phyloP scores from a whole-genome alignment of 2,329 filamentous ascomycete species.

The Colletotrichum sp. region DNA sequence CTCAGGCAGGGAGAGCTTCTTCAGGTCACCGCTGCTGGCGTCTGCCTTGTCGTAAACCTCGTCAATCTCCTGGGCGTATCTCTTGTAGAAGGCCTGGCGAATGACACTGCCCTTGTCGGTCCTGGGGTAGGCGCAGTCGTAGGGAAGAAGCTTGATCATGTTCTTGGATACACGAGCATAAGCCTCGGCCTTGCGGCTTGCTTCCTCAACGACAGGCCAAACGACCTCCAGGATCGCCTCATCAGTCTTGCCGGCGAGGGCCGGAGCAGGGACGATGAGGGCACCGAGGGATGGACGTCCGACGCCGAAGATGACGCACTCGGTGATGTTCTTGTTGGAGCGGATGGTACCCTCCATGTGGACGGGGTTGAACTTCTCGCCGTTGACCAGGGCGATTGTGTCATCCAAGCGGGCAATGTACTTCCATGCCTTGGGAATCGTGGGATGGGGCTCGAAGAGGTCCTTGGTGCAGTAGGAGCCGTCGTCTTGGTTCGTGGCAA shows the following conservation, averaged over 20 bases:
- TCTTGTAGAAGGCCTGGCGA: constrained; percentile 34
- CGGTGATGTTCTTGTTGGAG: constrained; percentile 46
- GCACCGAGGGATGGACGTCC: constrained; percentile 59
- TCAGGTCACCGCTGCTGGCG: constrained; percentile 18
- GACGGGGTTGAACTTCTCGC: constrained; percentile 73
- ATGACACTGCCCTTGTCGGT: constrained; percentile 31
- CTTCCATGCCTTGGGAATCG: constrained; percentile 60
- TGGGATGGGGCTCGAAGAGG: constrained; percentile 61
- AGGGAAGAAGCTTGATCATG: constrained; percentile 54
- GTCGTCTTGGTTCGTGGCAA: constrained; percentile 62
- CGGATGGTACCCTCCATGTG: constrained; percentile 62
- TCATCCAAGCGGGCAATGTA: constrained; percentile 68
- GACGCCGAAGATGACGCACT: constrained; percentile 68
- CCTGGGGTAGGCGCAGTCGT: constrained; percentile 44
- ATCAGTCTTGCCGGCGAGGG: constrained; percentile 18
- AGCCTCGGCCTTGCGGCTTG: constrained; percentile 32
- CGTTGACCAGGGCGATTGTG: constrained; percentile 66
- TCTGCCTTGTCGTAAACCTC: constrained; percentile 36
- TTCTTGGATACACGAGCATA: constrained; percentile 47
- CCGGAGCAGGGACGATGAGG: constrained; percentile 51
- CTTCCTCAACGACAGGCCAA: constrained; percentile 37
- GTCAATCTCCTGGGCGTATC: constrained; percentile 21
- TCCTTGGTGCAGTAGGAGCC: constrained; percentile 69
- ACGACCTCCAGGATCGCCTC: constrained; percentile 33
- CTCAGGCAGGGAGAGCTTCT: constrained; percentile 27